These are phyloP conservation scores for Byssoonygena ceratinophila DNA, from an alignment of 2,329 filamentous ascomycete species.

Conservation along the genomic window DNA sequence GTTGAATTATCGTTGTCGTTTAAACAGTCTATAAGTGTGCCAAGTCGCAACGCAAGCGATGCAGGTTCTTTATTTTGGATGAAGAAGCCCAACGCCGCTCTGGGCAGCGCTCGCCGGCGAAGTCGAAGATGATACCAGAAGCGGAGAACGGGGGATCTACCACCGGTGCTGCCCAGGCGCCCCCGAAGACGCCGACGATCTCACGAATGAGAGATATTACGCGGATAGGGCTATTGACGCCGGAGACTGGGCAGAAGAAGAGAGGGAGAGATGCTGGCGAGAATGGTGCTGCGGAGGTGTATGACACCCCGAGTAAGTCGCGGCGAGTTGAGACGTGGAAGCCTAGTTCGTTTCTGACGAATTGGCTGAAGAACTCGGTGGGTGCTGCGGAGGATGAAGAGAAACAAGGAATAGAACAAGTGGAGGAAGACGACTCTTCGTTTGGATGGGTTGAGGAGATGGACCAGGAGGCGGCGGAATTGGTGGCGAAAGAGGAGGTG, in stretches of 20 bases:
- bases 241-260: constrained; percentile 1
- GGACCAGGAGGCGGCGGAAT: not conserved
- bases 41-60: constrained; percentile 38
- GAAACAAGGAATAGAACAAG: not conserved
- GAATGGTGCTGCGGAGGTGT: not conserved
- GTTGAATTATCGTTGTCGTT: too few species aligned
- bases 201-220: not conserved
- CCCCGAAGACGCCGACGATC: not conserved
- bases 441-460: constrained; percentile 6
- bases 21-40: constrained; percentile 50
- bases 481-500: not conserved
- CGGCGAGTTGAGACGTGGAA: not conserved
- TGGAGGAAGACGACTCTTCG: not conserved
- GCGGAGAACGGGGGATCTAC: not conserved
- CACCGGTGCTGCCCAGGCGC: too few species aligned
- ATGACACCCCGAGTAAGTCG: constrained; percentile 2
- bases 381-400: not conserved
- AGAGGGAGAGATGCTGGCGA: not conserved
- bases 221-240: not conserved
- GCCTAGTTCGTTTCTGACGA: not conserved
- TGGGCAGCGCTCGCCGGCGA: constrained; percentile 40
- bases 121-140: constrained; percentile 19
- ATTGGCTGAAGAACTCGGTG: not conserved
- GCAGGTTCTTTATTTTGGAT: constrained; percentile 53
- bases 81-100: constrained; percentile 48